Evolutionary conservation across 163 green algal genomes (phyloP).

Genomic region (Coccomyxa subellipsoidea): DNA sequence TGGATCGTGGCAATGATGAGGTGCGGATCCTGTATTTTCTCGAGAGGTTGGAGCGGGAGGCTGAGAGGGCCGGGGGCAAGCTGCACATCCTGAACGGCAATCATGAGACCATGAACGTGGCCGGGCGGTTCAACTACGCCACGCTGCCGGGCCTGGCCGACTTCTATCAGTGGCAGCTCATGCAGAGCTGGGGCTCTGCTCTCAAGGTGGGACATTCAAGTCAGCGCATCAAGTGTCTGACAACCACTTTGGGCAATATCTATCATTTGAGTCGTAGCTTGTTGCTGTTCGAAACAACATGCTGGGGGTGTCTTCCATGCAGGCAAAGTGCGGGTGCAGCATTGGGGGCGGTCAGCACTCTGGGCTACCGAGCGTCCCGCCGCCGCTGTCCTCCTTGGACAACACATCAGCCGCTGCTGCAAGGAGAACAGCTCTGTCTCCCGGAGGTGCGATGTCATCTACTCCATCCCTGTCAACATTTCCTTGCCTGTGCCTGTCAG

Average conservation of each 20-base stretch:
- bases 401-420: constrained; percentile 11
- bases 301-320: not conserved
- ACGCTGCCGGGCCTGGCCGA: constrained; percentile 42
- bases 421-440: constrained; percentile 11
- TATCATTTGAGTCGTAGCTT: too few species aligned
- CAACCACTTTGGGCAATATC: too few species aligned
- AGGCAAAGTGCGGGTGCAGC: constrained; percentile 14
- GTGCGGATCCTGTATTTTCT: constrained; percentile 81
- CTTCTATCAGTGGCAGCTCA: constrained; percentile 35
- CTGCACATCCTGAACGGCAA: constrained; percentile 83
- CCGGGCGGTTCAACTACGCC: constrained; percentile 77
- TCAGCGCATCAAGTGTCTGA: not conserved
- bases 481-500: too few species aligned
- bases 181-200: constrained; percentile 31
- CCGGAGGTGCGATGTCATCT: constrained; percentile 19
- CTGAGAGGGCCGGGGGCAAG: constrained; percentile 47
- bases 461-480: too few species aligned
- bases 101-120: constrained; percentile 90
- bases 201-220: constrained; percentile 29
- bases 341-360: not conserved
- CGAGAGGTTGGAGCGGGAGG: constrained; percentile 76
- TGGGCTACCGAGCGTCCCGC: not conserved
- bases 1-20: constrained; percentile 87
- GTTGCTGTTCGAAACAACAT: too few species aligned
- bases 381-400: not conserved